A percentile compares a stretch with the other conserved stretches of the same genome.
Evolutionary conservation across 208 protist species (phyloP).

Genomic region (Strigomonas galati): DNA sequence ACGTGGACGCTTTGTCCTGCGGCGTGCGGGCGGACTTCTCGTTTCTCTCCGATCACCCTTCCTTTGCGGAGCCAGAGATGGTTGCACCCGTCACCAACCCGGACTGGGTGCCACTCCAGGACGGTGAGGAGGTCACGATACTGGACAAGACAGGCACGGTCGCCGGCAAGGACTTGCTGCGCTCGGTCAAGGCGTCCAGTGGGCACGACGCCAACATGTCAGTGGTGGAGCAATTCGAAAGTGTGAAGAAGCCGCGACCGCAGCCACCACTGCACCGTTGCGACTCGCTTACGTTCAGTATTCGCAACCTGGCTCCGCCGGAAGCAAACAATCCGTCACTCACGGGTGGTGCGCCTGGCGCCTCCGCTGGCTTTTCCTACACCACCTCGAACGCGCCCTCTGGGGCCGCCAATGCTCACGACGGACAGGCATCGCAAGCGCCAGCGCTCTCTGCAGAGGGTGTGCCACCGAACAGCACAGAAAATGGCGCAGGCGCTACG

Average conservation of each 20-base stretch:
- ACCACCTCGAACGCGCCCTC: too few species aligned
- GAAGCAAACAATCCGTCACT: not conserved
- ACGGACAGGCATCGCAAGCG: not conserved
- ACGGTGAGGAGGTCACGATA: not conserved
- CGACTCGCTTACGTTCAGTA: slow-evolving; percentile 8
- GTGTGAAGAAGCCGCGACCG: not conserved
- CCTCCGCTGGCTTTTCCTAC: not conserved
- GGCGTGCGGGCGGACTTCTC: slow-evolving; percentile 7
- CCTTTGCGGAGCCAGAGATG: slow-evolving; percentile 6
- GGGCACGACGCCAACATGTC: not conserved
- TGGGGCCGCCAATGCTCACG: not conserved
- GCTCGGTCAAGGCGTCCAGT: not conserved
- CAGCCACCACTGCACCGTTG: slow-evolving; percentile 5
- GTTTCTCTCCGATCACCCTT: not conserved
- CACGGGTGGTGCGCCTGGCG: too few species aligned
- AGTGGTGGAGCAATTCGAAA: not conserved
- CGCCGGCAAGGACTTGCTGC: not conserved
- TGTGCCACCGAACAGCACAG: not conserved
- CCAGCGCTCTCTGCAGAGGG: not conserved
- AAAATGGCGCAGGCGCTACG: not conserved
- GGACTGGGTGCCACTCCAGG: slow-evolving; percentile 9
- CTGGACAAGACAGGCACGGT: not conserved
- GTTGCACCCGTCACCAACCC: slow-evolving; percentile 10
- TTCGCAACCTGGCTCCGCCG: slow-evolving; percentile 1
- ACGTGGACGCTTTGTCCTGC: not conserved